Evolutionary conservation across 495 filamentous ascomycete genomes (phyloP).

Genomic region (Penicillium longicatenatum): DNA sequence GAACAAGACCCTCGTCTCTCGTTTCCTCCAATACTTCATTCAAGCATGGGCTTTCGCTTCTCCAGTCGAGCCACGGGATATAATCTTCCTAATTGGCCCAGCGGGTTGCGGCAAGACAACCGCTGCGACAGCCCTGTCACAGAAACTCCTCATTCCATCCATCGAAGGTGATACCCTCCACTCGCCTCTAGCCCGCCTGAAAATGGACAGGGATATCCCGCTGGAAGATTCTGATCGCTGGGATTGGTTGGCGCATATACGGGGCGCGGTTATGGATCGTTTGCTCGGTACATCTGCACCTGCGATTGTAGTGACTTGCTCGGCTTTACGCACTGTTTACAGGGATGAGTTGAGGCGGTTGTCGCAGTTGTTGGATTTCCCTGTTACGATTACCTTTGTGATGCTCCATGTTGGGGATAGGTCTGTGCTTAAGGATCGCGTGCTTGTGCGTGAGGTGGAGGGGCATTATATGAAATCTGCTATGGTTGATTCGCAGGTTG

Average conservation of each 20-base stretch:
- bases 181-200: conserved; percentile 20
- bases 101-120: conserved; percentile 30
- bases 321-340: conserved; percentile 22
- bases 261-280: conserved; percentile 29
- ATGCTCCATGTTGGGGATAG: conserved; percentile 9
- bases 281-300: conserved; percentile 11
- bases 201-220: conserved; percentile 24
- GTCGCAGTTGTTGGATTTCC: conserved; percentile 22
- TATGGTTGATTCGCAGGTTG: conserved; percentile 31
- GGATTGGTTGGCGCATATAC: conserved; percentile 30
- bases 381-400: conserved; percentile 26
- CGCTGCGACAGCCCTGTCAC: conserved; percentile 14
- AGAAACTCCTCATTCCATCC: conserved; percentile 15
- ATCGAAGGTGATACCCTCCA: conserved; percentile 32
- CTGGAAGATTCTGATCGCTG: conserved; percentile 26
- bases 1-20: conserved; percentile 8
- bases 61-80: background rate
- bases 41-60: conserved; percentile 16
- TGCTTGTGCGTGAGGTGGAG: conserved; percentile 17
- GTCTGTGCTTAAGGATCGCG: conserved; percentile 15
- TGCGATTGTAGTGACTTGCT: conserved; percentile 25
- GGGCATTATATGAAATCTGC: conserved; percentile 27
- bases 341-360: conserved; percentile 26
- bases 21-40: conserved; percentile 21
- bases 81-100: conserved; percentile 28